Evolutionary conservation across 768 basidiomycete species (phyloP).

Genomic region (Leucosporidium yakuticum): DNA sequence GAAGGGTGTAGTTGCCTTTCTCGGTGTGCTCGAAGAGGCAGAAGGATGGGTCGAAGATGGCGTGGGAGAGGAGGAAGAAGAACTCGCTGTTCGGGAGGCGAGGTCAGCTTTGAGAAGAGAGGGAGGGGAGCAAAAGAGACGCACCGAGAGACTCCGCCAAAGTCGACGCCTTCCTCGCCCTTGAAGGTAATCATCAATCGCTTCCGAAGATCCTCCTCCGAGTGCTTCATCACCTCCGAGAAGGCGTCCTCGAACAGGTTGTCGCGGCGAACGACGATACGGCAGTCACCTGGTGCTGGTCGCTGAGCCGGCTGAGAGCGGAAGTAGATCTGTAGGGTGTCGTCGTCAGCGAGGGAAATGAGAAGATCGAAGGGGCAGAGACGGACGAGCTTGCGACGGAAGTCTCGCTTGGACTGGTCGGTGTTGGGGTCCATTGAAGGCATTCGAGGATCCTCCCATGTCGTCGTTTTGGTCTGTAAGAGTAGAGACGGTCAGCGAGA

Average conservation of each 20-base stretch:
- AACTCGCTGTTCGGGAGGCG: slow-evolving; percentile 60
- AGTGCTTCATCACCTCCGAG: slow-evolving; percentile 97
- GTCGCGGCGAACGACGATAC: slow-evolving; percentile 93
- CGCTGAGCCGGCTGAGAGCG: slow-evolving; percentile 95
- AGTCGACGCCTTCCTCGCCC: slow-evolving; percentile 97
- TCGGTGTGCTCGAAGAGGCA: slow-evolving; percentile 51
- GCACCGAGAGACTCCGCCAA: slow-evolving; percentile 77
- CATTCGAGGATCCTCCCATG: slow-evolving; percentile 96
- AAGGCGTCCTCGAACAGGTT: slow-evolving; percentile 99
- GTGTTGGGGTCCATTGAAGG: slow-evolving; percentile 92
- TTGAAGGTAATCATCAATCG: slow-evolving; percentile 82
- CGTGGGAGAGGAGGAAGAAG: slow-evolving; percentile 98
- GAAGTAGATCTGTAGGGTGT: slow-evolving; percentile 67
- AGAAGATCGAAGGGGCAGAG: background rate
- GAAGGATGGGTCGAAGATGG: slow-evolving; percentile 65
- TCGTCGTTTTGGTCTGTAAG: slow-evolving; percentile 69
- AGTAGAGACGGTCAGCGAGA: background rate
- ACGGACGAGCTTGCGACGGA: slow-evolving; percentile 74
- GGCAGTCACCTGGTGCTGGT: slow-evolving; percentile 93
- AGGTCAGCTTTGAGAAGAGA: background rate
- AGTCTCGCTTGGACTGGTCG: slow-evolving; percentile 99
- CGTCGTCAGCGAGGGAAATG: too few species aligned
- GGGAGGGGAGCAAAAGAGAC: background rate
- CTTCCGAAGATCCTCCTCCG: slow-evolving; percentile 94
- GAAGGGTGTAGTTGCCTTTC: slow-evolving; percentile 91